These are phyloP conservation scores for Daldinia eschscholtzii DNA, from an alignment of 2,329 filamentous ascomycete species.

Conservation along the genomic window DNA sequence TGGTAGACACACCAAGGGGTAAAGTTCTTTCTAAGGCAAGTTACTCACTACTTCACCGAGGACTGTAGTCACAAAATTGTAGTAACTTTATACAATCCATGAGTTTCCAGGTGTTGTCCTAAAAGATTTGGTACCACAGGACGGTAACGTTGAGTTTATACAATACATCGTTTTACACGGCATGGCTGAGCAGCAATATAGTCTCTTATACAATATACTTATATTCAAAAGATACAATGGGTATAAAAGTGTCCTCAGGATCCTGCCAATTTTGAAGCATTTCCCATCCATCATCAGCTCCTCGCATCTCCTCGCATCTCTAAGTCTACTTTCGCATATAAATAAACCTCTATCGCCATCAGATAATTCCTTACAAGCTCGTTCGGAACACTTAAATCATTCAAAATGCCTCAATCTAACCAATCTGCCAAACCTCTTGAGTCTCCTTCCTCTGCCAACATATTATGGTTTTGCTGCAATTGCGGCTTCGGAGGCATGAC, in stretches of 20 bases:
- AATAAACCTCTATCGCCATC: neutral
- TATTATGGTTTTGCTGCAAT: slow-evolving; percentile 6
- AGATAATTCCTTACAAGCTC: neutral
- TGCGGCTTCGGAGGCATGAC: slow-evolving; percentile 9
- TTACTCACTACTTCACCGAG: slow-evolving; percentile 16
- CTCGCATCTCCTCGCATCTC: neutral
- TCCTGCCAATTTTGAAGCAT: neutral
- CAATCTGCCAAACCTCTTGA: too few relatives aligned
- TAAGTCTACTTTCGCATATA: neutral
- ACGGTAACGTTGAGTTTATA: slow-evolving; percentile 1
- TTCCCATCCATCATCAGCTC: neutral
- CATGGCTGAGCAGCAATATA: neutral
- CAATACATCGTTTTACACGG: neutral
- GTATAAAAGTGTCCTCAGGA: neutral
- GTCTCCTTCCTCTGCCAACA: too few relatives aligned
- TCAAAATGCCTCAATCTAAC: neutral
- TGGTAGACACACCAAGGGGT: neutral
- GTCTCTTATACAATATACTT: neutral
- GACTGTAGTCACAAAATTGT: neutral
- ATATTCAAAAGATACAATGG: neutral
- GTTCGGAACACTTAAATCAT: neutral
- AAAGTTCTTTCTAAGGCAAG: neutral
- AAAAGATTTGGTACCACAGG: neutral
- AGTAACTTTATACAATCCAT: slow-evolving; percentile 8
- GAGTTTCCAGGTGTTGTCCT: slow-evolving; percentile 15